These are phyloP conservation scores for Cephalotrichum gorgonifer DNA, from an alignment of 2,329 filamentous ascomycete genomes.

Conservation along the genomic window DNA sequence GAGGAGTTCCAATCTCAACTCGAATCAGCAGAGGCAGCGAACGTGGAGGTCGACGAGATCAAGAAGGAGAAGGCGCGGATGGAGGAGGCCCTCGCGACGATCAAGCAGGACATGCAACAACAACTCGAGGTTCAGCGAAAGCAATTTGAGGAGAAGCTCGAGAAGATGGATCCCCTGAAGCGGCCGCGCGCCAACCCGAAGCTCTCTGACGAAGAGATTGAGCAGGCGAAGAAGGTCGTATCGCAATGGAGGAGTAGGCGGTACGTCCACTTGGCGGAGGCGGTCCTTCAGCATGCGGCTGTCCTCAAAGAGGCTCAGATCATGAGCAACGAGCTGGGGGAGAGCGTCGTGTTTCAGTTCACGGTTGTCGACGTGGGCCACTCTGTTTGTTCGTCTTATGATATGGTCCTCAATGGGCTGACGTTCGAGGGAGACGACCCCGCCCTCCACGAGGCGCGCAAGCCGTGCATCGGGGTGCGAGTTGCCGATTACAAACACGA, in stretches of 20 bases:
- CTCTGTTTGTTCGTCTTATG: slow-evolving; percentile 84
- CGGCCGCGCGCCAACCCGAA: slow-evolving; percentile 49
- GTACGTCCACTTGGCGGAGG: slow-evolving; percentile 90
- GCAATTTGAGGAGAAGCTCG: slow-evolving; percentile 74
- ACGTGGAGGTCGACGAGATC: slow-evolving; percentile 74
- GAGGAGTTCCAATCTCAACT: slow-evolving; percentile 72
- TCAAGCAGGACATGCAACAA: slow-evolving; percentile 83
- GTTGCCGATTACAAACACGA: slow-evolving; percentile 83
- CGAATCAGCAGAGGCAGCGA: slow-evolving; percentile 61
- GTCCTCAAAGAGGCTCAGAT: slow-evolving; percentile 92
- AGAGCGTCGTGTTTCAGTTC: slow-evolving; percentile 90
- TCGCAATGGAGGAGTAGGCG: slow-evolving; percentile 73
- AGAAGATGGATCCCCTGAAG: slow-evolving; percentile 59
- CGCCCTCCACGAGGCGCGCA: slow-evolving; percentile 68
- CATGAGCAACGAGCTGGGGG: slow-evolving; percentile 94
- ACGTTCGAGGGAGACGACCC: slow-evolving; percentile 75
- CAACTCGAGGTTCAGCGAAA: slow-evolving; percentile 76
- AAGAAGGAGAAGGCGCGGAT: slow-evolving; percentile 74
- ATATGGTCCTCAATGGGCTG: slow-evolving; percentile 87
- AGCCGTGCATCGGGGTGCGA: slow-evolving; percentile 83
- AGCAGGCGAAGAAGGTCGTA: slow-evolving; percentile 55
- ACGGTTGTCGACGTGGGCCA: slow-evolving; percentile 84
- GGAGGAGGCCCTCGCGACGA: slow-evolving; percentile 66
- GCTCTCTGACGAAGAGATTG: slow-evolving; percentile 62
- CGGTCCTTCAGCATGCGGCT: slow-evolving; percentile 77